Percentiles rank a stretch among this genome's conserved stretches.
Evolutionary conservation across 345 rosid species (phyloP).

Genomic region (Sapria himalayana): DNA sequence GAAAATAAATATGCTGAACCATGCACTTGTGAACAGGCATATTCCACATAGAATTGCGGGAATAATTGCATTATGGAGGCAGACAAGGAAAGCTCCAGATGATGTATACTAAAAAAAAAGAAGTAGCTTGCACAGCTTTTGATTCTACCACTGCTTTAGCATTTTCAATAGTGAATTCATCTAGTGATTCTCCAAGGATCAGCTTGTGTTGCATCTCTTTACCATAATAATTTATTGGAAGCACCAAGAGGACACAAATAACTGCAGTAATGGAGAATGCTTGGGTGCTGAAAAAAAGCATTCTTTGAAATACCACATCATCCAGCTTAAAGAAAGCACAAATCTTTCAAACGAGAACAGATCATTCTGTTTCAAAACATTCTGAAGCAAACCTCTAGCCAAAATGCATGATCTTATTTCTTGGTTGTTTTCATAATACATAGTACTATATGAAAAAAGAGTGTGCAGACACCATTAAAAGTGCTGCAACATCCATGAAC

Average conservation of each 20-base stretch:
- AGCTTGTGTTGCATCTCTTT: conserved; percentile 2
- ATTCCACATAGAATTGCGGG: no score
- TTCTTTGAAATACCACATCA: conserved; percentile 4
- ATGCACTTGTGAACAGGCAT: no score
- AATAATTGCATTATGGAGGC: no score
- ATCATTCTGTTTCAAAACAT: background rate
- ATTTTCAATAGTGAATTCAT: conserved; percentile 3
- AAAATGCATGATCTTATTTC: conserved; percentile 3
- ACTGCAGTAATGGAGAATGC: conserved; percentile 1
- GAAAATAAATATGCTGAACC: no score
- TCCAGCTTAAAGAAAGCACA: conserved; percentile 5
- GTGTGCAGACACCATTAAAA: no score
- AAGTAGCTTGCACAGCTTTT: no score
- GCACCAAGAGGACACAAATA: conserved; percentile 1
- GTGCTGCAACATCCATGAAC: no score
- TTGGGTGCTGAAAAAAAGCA: conserved; percentile 4
- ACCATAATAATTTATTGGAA: conserved; percentile 5
- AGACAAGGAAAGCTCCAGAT: no score
- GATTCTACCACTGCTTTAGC: conserved; percentile 1
- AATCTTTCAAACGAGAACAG: conserved; percentile 4
- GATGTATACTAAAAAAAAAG: no score
- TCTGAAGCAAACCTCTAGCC: conserved; percentile 5
- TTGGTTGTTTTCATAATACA: conserved; percentile 2
- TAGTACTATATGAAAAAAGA: no score
- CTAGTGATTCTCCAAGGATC: background rate